A percentile compares a stretch with the other conserved stretches of the same genome.
phyloP scores from a whole-genome alignment of 1,284 basidiomycete species.

The Coniophora puteana region DNA sequence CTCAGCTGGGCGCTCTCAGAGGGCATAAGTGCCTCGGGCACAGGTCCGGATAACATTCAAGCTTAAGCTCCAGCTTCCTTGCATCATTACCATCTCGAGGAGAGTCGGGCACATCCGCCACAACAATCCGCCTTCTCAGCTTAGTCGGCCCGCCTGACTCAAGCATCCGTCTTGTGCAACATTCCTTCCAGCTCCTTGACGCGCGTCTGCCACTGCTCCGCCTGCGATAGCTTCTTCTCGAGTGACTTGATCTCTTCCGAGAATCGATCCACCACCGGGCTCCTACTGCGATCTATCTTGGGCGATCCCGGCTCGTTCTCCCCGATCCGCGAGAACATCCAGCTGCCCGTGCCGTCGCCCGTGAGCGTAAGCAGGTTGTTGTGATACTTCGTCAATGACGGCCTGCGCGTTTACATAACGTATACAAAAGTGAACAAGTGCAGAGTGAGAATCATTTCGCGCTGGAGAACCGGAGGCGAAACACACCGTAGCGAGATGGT shows the following conservation, averaged over 20 bases:
- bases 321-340: conserved; percentile 61
- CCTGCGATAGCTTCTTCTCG: conserved; percentile 64
- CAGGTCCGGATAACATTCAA: too few relatives aligned
- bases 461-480: background rate
- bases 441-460: background rate
- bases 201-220: conserved; percentile 62
- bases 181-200: conserved; percentile 54
- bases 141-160: background rate
- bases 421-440: background rate
- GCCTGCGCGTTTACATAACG: conserved; percentile 37
- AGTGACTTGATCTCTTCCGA: conserved; percentile 60
- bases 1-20: too few relatives aligned
- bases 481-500: conserved; percentile 80
- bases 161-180: conserved; percentile 30
- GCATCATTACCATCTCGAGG: too few relatives aligned
- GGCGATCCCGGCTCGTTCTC: conserved; percentile 69
- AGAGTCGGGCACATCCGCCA: too few relatives aligned
- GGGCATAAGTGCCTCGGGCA: too few relatives aligned
- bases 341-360: conserved; percentile 61
- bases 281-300: conserved; percentile 41
- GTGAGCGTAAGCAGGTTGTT: conserved; percentile 73
- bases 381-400: conserved; percentile 82
- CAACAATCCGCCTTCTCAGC: background rate
- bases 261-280: conserved; percentile 11
- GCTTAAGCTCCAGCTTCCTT: too few relatives aligned